Evolutionary conservation across 345 rosid species (phyloP).

Genomic region (Gossypium thurberi): DNA sequence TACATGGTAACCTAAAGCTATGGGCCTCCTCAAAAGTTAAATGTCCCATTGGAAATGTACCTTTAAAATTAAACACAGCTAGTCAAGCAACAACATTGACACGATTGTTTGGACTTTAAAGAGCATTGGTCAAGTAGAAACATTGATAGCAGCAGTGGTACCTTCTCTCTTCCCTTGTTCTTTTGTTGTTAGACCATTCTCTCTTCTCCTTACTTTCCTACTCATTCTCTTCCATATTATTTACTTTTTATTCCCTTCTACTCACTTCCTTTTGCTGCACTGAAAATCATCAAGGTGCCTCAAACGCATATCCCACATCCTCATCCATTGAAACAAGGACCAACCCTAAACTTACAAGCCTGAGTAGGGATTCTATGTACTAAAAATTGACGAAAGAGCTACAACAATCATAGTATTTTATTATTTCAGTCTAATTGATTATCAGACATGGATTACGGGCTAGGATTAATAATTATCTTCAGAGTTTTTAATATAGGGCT

Average conservation of each 20-base stretch:
- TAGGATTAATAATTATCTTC: too few species aligned
- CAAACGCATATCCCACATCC: background rate
- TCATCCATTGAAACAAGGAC: background rate
- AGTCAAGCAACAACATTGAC: background rate
- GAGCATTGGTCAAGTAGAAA: background rate
- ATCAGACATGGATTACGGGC: too few species aligned
- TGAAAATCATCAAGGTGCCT: background rate
- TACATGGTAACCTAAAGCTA: background rate
- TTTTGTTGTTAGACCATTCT: background rate
- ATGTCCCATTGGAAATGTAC: background rate
- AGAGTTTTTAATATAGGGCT: too few species aligned
- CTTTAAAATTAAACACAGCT: background rate
- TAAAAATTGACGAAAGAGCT: background rate
- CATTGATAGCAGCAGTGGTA: background rate
- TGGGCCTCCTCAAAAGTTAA: background rate
- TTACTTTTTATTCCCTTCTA: background rate
- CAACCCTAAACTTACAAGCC: background rate
- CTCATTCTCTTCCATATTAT: background rate
- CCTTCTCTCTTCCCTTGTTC: background rate
- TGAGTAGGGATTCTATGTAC: background rate
- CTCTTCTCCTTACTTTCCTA: background rate
- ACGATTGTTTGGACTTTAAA: background rate
- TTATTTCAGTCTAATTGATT: background rate
- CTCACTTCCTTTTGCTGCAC: background rate
- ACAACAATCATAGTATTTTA: background rate